Conservation (phyloP, 495 filamentous ascomycete species). For the Trypethelium eluteriae region DNA sequence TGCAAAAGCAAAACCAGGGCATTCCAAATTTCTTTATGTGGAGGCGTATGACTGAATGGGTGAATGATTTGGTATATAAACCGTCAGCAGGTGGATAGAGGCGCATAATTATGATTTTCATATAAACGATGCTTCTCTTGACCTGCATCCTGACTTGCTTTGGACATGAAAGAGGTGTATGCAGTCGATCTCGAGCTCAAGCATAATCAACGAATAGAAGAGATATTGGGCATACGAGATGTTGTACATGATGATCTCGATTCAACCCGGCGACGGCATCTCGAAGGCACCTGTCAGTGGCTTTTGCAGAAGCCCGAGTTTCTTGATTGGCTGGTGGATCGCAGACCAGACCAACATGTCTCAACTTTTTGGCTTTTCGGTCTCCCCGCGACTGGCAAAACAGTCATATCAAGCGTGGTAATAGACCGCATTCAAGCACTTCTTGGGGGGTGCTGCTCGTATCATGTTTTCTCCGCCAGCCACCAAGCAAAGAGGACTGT, state of each 20-base stretch:
- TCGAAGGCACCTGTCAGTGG: constrained; percentile 2
- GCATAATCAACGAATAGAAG: not conserved
- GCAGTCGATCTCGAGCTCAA: not conserved
- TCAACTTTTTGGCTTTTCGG: not conserved
- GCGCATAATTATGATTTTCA: not conserved
- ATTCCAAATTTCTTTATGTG: not conserved
- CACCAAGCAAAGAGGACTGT: not conserved
- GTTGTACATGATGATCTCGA: not conserved
- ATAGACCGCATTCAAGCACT: not conserved
- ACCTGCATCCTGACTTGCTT: not conserved
- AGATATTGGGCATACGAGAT: constrained; percentile 5
- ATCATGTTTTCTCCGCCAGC: not conserved
- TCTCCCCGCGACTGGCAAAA: not conserved
- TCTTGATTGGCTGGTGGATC: not conserved
- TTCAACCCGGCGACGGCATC: not conserved
- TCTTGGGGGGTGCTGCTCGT: not conserved
- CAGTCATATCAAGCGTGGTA: not conserved
- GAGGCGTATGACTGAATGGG: not conserved
- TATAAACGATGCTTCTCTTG: not conserved
- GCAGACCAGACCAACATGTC: not conserved
- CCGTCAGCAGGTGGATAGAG: not conserved
- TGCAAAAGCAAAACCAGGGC: not conserved
- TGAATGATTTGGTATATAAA: not conserved
- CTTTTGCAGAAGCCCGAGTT: not conserved
- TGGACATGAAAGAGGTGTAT: not conserved